Percentiles rank a stretch among this genome's conserved stretches.
These are phyloP conservation scores for Gossypium rotundifolium DNA, from an alignment of 345 rosid genomes.

Conservation along the genomic window DNA sequence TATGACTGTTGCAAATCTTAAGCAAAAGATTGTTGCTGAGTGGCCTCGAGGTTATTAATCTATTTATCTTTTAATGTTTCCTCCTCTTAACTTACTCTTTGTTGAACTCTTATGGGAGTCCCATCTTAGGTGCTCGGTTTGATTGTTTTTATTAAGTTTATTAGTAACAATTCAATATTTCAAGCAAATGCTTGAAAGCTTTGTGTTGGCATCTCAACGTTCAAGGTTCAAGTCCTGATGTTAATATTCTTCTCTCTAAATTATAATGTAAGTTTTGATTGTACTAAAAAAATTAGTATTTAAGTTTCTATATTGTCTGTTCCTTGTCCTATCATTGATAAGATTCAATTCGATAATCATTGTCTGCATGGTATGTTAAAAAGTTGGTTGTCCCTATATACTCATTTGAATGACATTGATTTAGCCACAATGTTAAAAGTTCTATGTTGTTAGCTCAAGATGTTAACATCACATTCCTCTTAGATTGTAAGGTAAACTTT, in stretches of 20 bases:
- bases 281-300: too few relatives aligned
- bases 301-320: neutral
- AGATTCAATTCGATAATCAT: neutral
- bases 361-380: neutral
- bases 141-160: constrained; percentile 5
- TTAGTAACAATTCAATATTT: neutral
- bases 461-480: too few relatives aligned
- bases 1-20: constrained; percentile 31
- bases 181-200: neutral
- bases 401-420: neutral
- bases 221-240: too few relatives aligned
- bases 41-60: constrained; percentile 38
- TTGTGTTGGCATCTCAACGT: too few relatives aligned
- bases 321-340: neutral
- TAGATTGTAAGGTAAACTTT: too few relatives aligned
- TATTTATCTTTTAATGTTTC: neutral
- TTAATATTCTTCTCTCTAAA: too few relatives aligned
- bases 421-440: neutral
- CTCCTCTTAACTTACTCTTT: neutral
- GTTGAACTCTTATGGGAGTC: neutral
- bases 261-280: too few relatives aligned
- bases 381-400: neutral
- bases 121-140: neutral
- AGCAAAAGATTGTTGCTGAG: constrained; percentile 35
- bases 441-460: too few relatives aligned